phyloP scores from a whole-genome alignment of 805 yeast genomes.

The Tetrapisispora iriomotensis region DNA sequence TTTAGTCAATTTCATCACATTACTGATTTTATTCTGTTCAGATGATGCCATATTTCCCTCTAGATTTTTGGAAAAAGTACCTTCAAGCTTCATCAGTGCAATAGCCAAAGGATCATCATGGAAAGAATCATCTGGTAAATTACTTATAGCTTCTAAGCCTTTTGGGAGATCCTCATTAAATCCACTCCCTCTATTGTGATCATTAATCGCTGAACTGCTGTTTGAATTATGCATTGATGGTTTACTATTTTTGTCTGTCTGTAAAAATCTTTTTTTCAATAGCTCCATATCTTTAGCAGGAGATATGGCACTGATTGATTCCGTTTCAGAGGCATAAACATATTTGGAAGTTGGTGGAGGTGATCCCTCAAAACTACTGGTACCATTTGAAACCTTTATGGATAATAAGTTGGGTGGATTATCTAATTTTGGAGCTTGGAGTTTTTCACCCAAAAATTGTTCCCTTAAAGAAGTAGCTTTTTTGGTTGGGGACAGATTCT shows the following conservation, averaged over 20 bases:
- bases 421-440: background rate
- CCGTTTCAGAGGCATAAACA: constrained; percentile 24
- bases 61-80: constrained; percentile 32
- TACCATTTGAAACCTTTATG: background rate
- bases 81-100: constrained; percentile 74
- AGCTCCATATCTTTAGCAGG: constrained; percentile 27
- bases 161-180: constrained; percentile 3
- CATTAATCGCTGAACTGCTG: background rate
- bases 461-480: constrained; percentile 6
- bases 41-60: constrained; percentile 8
- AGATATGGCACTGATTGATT: constrained; percentile 21
- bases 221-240: background rate
- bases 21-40: constrained; percentile 1
- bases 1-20: background rate
- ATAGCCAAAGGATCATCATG: constrained; percentile 60
- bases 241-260: constrained; percentile 4
- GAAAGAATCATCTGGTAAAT: constrained; percentile 69
- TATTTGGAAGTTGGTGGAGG: constrained; percentile 7
- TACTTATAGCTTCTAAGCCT: constrained; percentile 47
- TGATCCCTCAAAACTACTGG: background rate
- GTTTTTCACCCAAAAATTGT: constrained; percentile 3
- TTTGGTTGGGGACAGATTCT: background rate
- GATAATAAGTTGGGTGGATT: background rate
- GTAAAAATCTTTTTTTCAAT: constrained; percentile 24
- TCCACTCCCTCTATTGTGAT: constrained; percentile 3